phyloP scores from a whole-genome alignment of 2,329 filamentous ascomycete genomes.

The Davidsoniella eucalypti region DNA sequence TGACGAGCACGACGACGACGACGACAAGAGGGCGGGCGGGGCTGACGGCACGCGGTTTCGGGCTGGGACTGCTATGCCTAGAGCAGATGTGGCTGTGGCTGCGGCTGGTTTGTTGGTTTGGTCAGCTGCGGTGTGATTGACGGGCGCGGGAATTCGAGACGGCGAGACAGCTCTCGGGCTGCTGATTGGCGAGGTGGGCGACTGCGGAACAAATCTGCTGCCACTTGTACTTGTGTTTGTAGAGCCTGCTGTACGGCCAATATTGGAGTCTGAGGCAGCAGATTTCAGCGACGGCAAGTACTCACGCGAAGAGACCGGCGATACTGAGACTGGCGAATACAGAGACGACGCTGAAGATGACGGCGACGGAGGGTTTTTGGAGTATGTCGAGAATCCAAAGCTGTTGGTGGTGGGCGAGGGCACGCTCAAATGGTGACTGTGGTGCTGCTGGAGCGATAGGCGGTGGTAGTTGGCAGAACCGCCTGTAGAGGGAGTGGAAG shows the following conservation, averaged over 20 bases:
- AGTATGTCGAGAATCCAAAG: no score
- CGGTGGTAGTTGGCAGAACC: no score
- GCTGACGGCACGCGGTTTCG: slow-evolving; percentile 4
- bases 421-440: not conserved
- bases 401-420: slow-evolving; percentile 15
- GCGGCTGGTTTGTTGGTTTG: not conserved
- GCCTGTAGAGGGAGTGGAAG: not conserved
- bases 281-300: slow-evolving; percentile 6
- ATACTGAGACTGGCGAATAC: no score
- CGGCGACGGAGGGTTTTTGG: slow-evolving; percentile 13
- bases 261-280: slow-evolving; percentile 5
- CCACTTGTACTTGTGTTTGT: not conserved
- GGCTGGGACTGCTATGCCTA: not conserved
- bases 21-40: slow-evolving; percentile 3
- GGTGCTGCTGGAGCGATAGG: not conserved
- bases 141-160: not conserved
- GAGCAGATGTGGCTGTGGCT: not conserved
- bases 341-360: not conserved
- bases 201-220: no score
- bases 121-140: not conserved
- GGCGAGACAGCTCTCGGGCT: not conserved
- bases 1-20: not conserved
- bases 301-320: no score
- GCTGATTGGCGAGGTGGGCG: not conserved
- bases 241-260: no score